Evolutionary conservation across 306 rosid genomes (phyloP).

Genomic region (Vachellia collinsii): DNA sequence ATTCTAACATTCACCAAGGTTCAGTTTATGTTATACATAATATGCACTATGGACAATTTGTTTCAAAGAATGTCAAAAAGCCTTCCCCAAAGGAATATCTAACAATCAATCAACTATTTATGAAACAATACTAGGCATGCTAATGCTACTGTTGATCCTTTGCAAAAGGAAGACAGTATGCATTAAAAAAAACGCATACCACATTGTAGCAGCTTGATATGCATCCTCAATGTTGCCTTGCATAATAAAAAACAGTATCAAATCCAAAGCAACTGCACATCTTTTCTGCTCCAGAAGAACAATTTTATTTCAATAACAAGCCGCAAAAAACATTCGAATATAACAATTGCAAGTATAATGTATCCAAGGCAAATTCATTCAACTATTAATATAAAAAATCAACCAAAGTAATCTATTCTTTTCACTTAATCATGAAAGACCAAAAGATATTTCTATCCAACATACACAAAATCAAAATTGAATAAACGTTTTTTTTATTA

Average conservation of each 20-base stretch:
- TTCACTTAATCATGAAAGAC: neutral
- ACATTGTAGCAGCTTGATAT: constrained; percentile 43
- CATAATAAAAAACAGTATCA: constrained; percentile 55
- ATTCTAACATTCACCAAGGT: neutral
- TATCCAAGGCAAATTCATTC: constrained; percentile 21
- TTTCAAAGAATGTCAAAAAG: constrained; percentile 10
- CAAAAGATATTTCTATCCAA: neutral
- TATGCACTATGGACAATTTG: constrained; percentile 4
- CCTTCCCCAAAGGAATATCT: neutral
- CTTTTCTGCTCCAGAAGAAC: constrained; percentile 55
- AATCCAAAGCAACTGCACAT: constrained; percentile 57
- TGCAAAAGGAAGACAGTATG: neutral
- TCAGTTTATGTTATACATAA: neutral
- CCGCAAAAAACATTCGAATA: constrained; percentile 14
- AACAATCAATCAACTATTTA: constrained; percentile 9
- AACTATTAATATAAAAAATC: neutral
- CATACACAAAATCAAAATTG: neutral
- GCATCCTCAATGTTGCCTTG: constrained; percentile 59
- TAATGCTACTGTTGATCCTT: constrained; percentile 19
- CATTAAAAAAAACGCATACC: constrained; percentile 46
- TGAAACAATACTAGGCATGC: constrained; percentile 19
- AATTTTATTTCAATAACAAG: constrained; percentile 28
- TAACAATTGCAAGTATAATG: neutral
- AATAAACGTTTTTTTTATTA: neutral
- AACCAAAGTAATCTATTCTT: neutral